phyloP scores from a whole-genome alignment of 225 moss, liverwort and hornwort genomes.

The Sphagnum contortum region DNA sequence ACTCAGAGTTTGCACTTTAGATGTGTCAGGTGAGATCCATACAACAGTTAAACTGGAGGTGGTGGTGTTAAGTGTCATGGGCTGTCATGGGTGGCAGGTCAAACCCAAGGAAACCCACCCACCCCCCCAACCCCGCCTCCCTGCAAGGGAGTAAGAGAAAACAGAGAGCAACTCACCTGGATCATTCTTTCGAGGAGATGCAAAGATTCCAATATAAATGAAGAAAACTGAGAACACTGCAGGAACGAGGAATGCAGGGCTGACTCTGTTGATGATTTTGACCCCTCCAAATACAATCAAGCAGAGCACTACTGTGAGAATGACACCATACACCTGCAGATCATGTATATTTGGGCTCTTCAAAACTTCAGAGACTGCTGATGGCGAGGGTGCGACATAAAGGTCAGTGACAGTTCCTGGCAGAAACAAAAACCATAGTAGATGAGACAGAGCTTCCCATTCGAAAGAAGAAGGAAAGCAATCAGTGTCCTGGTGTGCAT shows the following conservation, averaged over 20 bases:
- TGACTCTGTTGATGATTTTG: conserved; percentile 88
- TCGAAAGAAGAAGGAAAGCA: no score
- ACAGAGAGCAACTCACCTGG: conserved; percentile 36
- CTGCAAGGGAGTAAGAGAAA: no score
- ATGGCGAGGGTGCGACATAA: conserved; percentile 63
- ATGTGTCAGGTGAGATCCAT: no score
- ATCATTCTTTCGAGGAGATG: conserved; percentile 64
- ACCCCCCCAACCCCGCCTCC: no score
- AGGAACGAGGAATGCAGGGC: conserved; percentile 84
- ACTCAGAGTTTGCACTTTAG: no score
- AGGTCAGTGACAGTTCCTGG: conserved; percentile 70
- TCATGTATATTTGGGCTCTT: conserved; percentile 84
- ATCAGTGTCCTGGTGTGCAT: no score
- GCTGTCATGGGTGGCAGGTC: no score
- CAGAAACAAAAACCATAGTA: no score
- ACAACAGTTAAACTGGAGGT: no score
- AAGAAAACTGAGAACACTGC: conserved; percentile 70
- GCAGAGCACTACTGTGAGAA: conserved; percentile 76
- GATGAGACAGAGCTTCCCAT: no score
- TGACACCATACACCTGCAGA: conserved; percentile 87
- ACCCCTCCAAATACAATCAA: conserved; percentile 93
- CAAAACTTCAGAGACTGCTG: conserved; percentile 54
- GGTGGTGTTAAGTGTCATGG: no score
- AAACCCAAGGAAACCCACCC: no score
- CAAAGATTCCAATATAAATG: conserved; percentile 89